Conservation (phyloP, 1,139 yeast species). For the Debaryomyces robertsiae region DNA sequence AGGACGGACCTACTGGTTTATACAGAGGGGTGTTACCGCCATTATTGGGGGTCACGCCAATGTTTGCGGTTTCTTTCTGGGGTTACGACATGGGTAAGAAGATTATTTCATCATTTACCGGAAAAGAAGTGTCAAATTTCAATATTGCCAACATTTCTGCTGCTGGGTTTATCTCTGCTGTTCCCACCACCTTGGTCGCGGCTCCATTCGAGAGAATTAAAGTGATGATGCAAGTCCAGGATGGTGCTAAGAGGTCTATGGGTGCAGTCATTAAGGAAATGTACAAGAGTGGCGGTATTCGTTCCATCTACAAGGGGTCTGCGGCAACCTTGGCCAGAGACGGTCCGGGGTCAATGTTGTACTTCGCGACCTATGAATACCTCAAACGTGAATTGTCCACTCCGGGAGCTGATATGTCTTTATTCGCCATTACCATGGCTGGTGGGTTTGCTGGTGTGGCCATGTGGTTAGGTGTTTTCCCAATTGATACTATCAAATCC, state of each 20-base stretch:
- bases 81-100: conserved; percentile 94
- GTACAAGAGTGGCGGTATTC: conserved; percentile 78
- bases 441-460: conserved; percentile 96
- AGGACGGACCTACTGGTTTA: conserved; percentile 76
- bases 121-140: conserved; percentile 46
- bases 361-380: conserved; percentile 92
- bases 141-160: conserved; percentile 74
- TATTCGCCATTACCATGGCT: conserved; percentile 78
- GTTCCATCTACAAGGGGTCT: conserved; percentile 88
- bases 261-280: conserved; percentile 67
- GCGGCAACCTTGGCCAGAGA: conserved; percentile 92
- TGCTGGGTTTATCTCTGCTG: conserved; percentile 95
- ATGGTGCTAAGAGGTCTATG: conserved; percentile 50
- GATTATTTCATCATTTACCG: conserved; percentile 53
- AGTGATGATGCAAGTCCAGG: conserved; percentile 86
- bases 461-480: conserved; percentile 97
- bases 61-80: conserved; percentile 98
- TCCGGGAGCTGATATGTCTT: conserved; percentile 60
- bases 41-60: conserved; percentile 91
- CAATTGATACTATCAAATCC: conserved; percentile 93
- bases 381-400: conserved; percentile 64
- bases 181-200: conserved; percentile 92
- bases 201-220: conserved; percentile 97
- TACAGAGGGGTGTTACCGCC: conserved; percentile 92
- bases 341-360: conserved; percentile 97